These are phyloP conservation scores for Chrysanthemum seticuspe DNA, from an alignment of 129 eudicot species.

Conservation along the genomic window DNA sequence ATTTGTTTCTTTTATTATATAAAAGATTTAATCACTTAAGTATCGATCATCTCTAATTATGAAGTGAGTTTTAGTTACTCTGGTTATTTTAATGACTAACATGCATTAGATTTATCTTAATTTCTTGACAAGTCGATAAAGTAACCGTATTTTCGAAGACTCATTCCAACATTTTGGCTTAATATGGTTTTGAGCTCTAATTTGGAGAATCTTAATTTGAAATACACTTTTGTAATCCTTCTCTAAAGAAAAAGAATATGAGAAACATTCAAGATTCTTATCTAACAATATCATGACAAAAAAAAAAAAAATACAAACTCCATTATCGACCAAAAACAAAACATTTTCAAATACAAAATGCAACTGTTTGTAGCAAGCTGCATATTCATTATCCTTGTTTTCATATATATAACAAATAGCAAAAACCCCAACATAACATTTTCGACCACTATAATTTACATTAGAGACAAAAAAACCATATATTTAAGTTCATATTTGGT, in stretches of 20 bases:
- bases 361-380: conserved; percentile 17
- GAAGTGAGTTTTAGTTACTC: too few relatives aligned
- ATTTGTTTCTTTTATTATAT: too few relatives aligned
- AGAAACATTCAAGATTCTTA: conserved; percentile 26
- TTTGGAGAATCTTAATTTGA: too few relatives aligned
- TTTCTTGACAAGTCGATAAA: too few relatives aligned
- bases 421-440: neutral
- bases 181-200: too few relatives aligned
- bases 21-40: too few relatives aligned
- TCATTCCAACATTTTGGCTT: too few relatives aligned
- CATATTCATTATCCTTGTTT: conserved; percentile 11
- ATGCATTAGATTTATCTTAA: too few relatives aligned
- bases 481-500: neutral
- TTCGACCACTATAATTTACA: conserved; percentile 18
- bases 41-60: too few relatives aligned
- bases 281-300: conserved; percentile 34
- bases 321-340: conserved; percentile 20
- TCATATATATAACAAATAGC: conserved; percentile 19
- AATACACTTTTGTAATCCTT: neutral
- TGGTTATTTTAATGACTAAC: too few relatives aligned
- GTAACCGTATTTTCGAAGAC: too few relatives aligned
- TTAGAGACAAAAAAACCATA: conserved; percentile 3
- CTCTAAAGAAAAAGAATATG: conserved; percentile 8
- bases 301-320: conserved; percentile 31
- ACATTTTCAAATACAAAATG: neutral